Conservation (phyloP, 257 asterid species). For the Perilla frutescens region DNA sequence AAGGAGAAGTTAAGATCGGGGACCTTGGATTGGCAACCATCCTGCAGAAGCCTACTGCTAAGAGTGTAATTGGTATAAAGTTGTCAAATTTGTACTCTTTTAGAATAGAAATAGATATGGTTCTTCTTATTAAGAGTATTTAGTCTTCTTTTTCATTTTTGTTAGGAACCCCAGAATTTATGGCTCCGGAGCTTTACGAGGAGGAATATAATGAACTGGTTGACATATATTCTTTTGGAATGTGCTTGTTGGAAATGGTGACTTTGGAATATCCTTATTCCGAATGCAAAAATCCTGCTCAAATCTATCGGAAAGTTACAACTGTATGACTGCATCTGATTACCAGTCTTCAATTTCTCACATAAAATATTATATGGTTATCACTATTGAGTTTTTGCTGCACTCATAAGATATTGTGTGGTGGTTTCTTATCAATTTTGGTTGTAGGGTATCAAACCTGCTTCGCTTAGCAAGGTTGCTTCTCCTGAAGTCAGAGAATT, state of each 20-base stretch:
- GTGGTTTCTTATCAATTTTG: not conserved
- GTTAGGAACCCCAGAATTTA: slow-evolving; percentile 57
- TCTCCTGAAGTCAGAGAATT: slow-evolving; percentile 57
- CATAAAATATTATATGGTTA: not conserved
- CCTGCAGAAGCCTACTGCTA: slow-evolving; percentile 68
- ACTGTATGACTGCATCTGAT: slow-evolving; percentile 44
- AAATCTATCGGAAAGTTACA: slow-evolving; percentile 65
- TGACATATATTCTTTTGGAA: slow-evolving; percentile 74
- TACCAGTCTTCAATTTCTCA: not conserved
- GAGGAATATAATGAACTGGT: slow-evolving; percentile 75
- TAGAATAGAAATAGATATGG: not conserved
- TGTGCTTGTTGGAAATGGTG: slow-evolving; percentile 78
- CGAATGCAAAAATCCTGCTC: slow-evolving; percentile 78
- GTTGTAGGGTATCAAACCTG: slow-evolving; percentile 68
- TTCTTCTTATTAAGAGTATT: not conserved
- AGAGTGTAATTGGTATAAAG: slow-evolving; percentile 67
- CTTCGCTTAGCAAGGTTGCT: slow-evolving; percentile 56
- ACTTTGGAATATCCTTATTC: slow-evolving; percentile 68
- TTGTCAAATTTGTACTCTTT: not conserved
- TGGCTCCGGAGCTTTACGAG: slow-evolving; percentile 88
- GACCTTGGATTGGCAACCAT: slow-evolving; percentile 78
- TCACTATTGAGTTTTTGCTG: not conserved
- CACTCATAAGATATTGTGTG: not conserved
- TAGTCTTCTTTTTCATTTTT: not conserved
- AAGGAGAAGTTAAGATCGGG: slow-evolving; percentile 70